Evolutionary conservation across 2,329 filamentous ascomycete genomes (phyloP).

Genomic region (Xylaria sp.): DNA sequence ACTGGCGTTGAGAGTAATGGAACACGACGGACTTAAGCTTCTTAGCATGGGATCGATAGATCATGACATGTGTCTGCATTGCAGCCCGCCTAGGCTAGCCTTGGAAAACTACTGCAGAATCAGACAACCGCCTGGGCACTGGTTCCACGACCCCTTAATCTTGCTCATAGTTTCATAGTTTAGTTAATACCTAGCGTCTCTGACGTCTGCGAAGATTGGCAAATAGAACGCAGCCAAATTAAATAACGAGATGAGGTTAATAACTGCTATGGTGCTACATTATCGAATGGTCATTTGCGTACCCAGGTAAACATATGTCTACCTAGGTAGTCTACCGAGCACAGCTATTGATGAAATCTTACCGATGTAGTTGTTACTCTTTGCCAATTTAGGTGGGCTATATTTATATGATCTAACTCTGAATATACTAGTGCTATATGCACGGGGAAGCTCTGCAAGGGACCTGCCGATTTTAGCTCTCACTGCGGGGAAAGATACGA

Average conservation of each 20-base stretch:
- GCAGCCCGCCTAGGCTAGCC: constrained; percentile 4
- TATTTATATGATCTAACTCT: not conserved
- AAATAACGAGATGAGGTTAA: too few species aligned
- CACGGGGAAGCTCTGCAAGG: constrained; percentile 30
- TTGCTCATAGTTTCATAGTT: too few species aligned
- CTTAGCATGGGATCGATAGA: constrained; percentile 36
- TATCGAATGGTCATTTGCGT: too few species aligned
- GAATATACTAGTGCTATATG: constrained; percentile 12
- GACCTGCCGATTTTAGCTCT: constrained; percentile 31
- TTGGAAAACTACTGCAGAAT: not conserved
- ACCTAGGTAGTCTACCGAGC: too few species aligned
- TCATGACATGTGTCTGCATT: constrained; percentile 44
- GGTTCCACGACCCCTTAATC: too few species aligned
- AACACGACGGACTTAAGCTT: constrained; percentile 31
- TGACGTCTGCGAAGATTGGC: too few species aligned
- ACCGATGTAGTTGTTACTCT: not conserved
- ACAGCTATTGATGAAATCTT: not conserved
- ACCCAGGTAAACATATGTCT: too few species aligned
- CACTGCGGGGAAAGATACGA: not conserved
- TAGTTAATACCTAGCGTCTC: too few species aligned
- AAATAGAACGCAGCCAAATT: not conserved
- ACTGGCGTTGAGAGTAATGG: constrained; percentile 24
- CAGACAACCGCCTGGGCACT: too few species aligned
- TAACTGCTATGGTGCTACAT: too few species aligned
- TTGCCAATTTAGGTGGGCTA: not conserved